These are phyloP conservation scores for Solanum rostratum DNA, from an alignment of 257 asterid species.

Conservation along the genomic window DNA sequence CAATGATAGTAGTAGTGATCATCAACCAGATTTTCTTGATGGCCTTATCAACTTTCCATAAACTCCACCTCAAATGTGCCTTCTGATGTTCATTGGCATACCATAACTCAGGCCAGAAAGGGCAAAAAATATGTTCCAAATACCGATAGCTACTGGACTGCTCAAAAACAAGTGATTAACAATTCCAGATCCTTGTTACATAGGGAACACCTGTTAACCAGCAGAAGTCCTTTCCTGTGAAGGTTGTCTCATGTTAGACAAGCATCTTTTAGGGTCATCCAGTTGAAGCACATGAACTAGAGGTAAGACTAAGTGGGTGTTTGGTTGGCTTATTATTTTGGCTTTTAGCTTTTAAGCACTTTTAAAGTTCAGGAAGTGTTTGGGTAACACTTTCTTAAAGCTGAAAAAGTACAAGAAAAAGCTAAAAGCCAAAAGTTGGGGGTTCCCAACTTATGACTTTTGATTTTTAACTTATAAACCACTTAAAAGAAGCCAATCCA, in stretches of 20 bases:
- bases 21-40: background rate
- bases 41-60: background rate
- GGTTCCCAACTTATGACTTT: too few relatives aligned
- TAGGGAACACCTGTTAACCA: background rate
- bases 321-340: too few relatives aligned
- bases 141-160: background rate
- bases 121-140: background rate
- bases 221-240: background rate
- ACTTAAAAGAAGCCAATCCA: too few relatives aligned
- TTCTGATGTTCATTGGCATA: background rate
- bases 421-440: too few relatives aligned
- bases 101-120: background rate
- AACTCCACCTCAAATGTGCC: background rate
- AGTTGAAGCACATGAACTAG: background rate
- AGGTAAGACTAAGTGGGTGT: background rate
- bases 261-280: background rate
- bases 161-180: background rate
- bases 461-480: too few relatives aligned
- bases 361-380: too few relatives aligned
- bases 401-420: too few relatives aligned
- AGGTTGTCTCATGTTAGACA: background rate
- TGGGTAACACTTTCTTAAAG: too few relatives aligned
- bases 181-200: background rate
- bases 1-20: background rate
- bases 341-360: too few relatives aligned